Evolutionary conservation across 805 yeast species (phyloP), one percentile per base, ranked within the genome.

Genomic region (Wickerhamomyces chambardii): DNA sequence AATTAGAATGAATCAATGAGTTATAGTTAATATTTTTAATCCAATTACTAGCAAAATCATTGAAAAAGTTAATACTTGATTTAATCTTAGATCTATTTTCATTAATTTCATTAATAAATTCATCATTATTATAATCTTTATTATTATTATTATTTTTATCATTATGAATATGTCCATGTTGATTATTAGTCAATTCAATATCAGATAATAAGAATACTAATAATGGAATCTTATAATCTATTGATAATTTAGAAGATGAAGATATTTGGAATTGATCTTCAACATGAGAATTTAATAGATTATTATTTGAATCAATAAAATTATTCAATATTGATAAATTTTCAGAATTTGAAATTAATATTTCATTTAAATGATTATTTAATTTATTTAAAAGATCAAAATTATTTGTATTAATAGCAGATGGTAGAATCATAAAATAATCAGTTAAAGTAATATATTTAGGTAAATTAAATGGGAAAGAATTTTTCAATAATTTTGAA

Each of bases 1-100:
- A 66, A 2, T 53, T 51, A 0, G 74, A 68, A 31, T 61, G 60
- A 3, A 68, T 41, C 25, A 71, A 50, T 21, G 54, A 53, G 14
- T 50, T 47, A 33, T 59, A 51, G 12, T 55, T 50, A 11, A 59
- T 39, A 8, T 50, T 51, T 17, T 49, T 46, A 3, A 59, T 44
- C 75, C 74, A 70, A 11, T 48, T 51, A 18, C 46, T 44, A 0
- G 73, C 68, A 45, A 70, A 56, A 1, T 44, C 38, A 39, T 69
- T 73, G 45, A 70, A 67, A 34, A 66, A 59, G 10, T 36, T 31
- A 17, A 44, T 44, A 17, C 30, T 22, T 15, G 37, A 21, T 21
- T 7, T 41, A 10, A 34, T 31, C 15, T 32, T 36, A 24, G 27
- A 19, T 14, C 21, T 31, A 11, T 39, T 29, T 12, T 54, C 36